These are phyloP conservation scores for Petunia secreta DNA, from an alignment of 257 asterid genomes.

Conservation along the genomic window DNA sequence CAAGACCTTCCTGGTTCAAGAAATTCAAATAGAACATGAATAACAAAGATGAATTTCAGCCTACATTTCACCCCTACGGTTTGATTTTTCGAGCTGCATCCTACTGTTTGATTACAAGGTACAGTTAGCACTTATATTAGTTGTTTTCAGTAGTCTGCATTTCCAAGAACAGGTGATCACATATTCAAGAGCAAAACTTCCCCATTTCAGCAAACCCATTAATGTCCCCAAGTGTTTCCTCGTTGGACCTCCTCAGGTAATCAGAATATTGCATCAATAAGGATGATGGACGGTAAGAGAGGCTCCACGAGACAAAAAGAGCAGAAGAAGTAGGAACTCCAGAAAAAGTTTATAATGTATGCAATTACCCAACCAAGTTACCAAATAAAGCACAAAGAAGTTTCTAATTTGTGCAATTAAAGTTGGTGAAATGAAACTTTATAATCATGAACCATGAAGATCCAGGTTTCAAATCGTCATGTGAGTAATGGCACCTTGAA, in stretches of 20 bases:
- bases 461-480: neutral
- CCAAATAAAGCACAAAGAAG: no score
- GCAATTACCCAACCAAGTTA: neutral
- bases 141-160: neutral
- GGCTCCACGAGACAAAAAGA: no score
- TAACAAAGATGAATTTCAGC: neutral
- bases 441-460: neutral
- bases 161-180: constrained; percentile 1
- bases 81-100: neutral
- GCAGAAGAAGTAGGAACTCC: neutral
- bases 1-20: constrained; percentile 86
- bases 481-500: neutral
- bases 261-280: neutral
- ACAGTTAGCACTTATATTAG: constrained; percentile 6
- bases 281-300: neutral
- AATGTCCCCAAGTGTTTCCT: neutral
- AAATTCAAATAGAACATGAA: constrained; percentile 17
- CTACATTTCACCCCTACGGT: neutral
- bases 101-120: constrained; percentile 20
- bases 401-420: neutral
- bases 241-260: neutral
- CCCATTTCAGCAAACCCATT: neutral
- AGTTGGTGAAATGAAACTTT: neutral
- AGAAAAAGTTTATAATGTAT: neutral
- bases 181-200: neutral